These are phyloP conservation scores for Aquilaria malaccensis DNA, from an alignment of 345 rosid species.

Conservation along the genomic window DNA sequence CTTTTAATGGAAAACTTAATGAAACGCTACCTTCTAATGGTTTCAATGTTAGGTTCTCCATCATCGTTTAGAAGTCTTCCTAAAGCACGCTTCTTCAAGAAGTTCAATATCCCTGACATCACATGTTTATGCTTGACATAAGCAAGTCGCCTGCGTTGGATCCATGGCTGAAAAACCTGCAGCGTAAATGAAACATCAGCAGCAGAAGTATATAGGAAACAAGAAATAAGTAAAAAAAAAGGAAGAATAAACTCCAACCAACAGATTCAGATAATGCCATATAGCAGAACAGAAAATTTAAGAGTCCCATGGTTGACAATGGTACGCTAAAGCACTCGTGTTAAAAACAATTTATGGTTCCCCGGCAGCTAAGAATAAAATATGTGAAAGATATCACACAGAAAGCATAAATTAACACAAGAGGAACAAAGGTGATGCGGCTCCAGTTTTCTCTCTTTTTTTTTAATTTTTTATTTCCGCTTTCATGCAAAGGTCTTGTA, in stretches of 20 bases:
- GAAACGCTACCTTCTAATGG: conserved; percentile 42
- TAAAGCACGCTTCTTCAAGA: conserved; percentile 48
- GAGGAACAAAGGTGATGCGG: too few species aligned
- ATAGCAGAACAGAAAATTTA: too few species aligned
- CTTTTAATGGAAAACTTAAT: not conserved
- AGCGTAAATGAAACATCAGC: conserved; percentile 8
- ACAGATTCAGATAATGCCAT: too few species aligned
- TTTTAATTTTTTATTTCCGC: too few species aligned
- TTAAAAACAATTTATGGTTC: too few species aligned
- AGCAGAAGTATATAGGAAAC: not conserved
- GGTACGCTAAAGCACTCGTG: too few species aligned
- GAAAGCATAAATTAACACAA: too few species aligned
- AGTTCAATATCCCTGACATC: conserved; percentile 62
- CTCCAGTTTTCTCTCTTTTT: too few species aligned
- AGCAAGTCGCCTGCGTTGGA: conserved; percentile 71
- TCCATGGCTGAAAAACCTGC: conserved; percentile 79
- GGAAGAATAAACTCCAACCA: not conserved
- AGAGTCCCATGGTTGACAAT: too few species aligned
- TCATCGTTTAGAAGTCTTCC: conserved; percentile 61
- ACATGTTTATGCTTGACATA: conserved; percentile 68
- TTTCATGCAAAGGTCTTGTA: too few species aligned
- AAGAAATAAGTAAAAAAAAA: not conserved
- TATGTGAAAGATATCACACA: too few species aligned
- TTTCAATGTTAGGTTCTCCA: conserved; percentile 46
- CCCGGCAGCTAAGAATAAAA: too few species aligned